Evolutionary conservation across 169 alveolate genomes (phyloP).

Genomic region (Toxoplasma gondii): DNA sequence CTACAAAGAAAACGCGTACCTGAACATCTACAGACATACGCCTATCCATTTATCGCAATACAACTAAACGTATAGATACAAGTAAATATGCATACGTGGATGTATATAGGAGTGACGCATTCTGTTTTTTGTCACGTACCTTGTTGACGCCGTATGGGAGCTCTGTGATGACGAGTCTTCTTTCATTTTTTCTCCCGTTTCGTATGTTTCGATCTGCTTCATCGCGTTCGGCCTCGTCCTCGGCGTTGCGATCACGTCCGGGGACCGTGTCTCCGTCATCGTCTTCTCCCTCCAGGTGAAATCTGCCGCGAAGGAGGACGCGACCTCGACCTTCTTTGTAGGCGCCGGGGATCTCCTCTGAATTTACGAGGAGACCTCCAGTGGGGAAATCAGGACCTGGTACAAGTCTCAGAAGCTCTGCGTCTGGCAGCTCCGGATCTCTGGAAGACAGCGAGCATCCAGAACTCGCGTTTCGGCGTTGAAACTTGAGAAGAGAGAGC

Average conservation of each 20-base stretch:
- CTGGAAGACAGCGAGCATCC: constrained; percentile 57
- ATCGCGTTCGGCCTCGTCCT: not conserved
- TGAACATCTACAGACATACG: not conserved
- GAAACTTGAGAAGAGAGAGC: not conserved
- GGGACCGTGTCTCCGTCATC: not conserved
- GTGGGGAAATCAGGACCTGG: constrained; percentile 88
- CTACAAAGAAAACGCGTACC: not conserved
- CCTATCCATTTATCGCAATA: no score
- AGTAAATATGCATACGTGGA: no score
- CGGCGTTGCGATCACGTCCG: not conserved
- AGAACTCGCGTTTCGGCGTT: not conserved
- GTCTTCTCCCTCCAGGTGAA: constrained; percentile 23
- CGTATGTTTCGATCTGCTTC: not conserved
- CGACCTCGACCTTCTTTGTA: constrained; percentile 83
- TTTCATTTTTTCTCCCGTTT: constrained; percentile 37
- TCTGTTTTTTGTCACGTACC: not conserved
- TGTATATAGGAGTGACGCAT: not conserved
- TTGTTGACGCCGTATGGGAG: constrained; percentile 75
- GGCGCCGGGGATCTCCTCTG: constrained; percentile 68
- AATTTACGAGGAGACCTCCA: constrained; percentile 80
- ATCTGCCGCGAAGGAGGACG: constrained; percentile 69
- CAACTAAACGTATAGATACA: no score
- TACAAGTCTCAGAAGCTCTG: constrained; percentile 71
- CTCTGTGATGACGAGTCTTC: constrained; percentile 67
- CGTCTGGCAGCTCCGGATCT: constrained; percentile 68